phyloP scores from a whole-genome alignment of 2,329 filamentous ascomycete species.

The Pestalotiopsis sp. region DNA sequence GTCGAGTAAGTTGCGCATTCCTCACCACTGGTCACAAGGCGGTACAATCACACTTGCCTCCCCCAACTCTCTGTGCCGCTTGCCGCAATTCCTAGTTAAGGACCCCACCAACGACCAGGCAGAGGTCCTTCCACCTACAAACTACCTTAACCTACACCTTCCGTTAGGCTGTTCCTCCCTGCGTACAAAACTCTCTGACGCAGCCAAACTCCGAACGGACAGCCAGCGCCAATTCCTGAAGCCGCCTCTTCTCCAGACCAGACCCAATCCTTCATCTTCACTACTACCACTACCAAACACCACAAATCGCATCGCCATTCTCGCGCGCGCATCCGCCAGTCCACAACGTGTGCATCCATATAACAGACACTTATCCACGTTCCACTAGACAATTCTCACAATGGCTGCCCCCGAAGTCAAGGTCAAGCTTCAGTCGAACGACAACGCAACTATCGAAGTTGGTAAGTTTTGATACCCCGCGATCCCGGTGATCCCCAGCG shows the following conservation, averaged over 20 bases:
- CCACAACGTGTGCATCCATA: neutral
- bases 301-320: neutral
- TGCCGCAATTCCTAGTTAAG: neutral
- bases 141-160: neutral
- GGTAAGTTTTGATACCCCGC: slow-evolving; percentile 18
- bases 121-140: too few species aligned
- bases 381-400: slow-evolving; percentile 14
- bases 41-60: neutral
- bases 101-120: neutral
- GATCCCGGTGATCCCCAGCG: slow-evolving; percentile 5
- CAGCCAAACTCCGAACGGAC: neutral
- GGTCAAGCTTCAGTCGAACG: slow-evolving; percentile 24
- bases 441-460: slow-evolving; percentile 23
- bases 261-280: neutral
- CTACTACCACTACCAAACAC: neutral
- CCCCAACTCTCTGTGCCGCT: neutral
- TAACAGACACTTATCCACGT: neutral
- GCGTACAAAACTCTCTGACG: neutral
- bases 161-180: neutral
- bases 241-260: neutral
- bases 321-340: neutral
- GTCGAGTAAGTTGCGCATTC: too few species aligned
- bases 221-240: neutral
- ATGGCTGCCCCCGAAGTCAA: slow-evolving; percentile 19
- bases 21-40: too few species aligned